A percentile compares a stretch with the other conserved stretches of the same genome.
Evolutionary conservation across 164 flowering plant genomes (phyloP).

Genomic region (Brasenia schreberi): DNA sequence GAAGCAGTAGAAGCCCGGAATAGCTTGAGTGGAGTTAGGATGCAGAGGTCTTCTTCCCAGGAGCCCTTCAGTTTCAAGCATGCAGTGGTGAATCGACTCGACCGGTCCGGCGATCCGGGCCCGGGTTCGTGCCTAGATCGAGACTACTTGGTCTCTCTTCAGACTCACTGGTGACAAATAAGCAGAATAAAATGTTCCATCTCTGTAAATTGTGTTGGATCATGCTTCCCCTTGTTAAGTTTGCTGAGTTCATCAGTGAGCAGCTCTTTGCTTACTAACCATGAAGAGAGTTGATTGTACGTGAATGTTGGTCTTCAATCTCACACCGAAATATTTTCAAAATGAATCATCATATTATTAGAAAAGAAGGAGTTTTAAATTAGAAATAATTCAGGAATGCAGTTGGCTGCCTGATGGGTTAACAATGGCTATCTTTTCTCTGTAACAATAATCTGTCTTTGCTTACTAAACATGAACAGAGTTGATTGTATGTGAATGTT

Average conservation of each 20-base stretch:
- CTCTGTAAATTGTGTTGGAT: background rate
- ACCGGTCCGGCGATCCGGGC: background rate
- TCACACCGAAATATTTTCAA: background rate
- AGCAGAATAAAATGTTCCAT: background rate
- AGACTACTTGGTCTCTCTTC: background rate
- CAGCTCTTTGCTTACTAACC: background rate
- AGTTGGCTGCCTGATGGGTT: background rate
- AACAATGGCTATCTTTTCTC: background rate
- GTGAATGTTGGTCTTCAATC: background rate
- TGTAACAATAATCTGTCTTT: no score
- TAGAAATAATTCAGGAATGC: background rate
- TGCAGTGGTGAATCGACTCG: conserved; percentile 21
- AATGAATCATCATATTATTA: background rate
- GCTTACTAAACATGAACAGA: background rate
- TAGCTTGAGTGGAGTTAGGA: conserved; percentile 54
- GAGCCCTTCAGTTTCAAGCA: conserved; percentile 29
- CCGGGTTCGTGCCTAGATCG: background rate
- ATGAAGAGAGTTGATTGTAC: background rate
- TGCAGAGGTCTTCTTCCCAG: conserved; percentile 42
- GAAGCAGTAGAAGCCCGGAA: conserved; percentile 61
- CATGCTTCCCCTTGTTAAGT: background rate
- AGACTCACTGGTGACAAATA: background rate
- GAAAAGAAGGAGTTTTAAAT: background rate
- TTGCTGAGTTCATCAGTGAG: background rate
- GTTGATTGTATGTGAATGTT: background rate